Percentiles rank a stretch among this genome's conserved stretches.
Evolutionary conservation across 192 early-diverging fungal genomes (phyloP).

Genomic region (Podila epigama): DNA sequence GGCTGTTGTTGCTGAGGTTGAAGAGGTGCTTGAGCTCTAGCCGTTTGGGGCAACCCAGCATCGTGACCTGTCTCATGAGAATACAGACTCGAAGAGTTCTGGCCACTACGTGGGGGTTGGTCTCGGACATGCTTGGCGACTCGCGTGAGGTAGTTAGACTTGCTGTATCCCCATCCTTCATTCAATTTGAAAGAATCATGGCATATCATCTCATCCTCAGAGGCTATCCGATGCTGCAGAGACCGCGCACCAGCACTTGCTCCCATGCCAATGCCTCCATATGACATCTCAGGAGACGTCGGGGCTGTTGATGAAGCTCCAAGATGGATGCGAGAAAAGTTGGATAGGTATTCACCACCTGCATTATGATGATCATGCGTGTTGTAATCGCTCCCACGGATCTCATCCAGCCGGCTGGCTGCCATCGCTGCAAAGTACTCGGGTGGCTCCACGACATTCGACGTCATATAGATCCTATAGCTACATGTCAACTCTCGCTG

Average conservation of each 20-base stretch:
- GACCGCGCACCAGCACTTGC: background rate
- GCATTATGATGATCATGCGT: background rate
- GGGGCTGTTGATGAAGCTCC: background rate
- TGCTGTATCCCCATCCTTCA: conserved; percentile 39
- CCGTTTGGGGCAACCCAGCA: no score
- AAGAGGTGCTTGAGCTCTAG: background rate
- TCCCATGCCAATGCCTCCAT: background rate
- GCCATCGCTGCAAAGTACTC: conserved; percentile 37
- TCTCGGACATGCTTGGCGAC: conserved; percentile 29
- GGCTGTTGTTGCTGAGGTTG: background rate
- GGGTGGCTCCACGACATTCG: conserved; percentile 32
- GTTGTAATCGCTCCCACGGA: conserved; percentile 24
- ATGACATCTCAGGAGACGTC: conserved; percentile 21
- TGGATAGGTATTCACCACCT: conserved; percentile 3
- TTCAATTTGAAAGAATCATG: conserved; percentile 24
- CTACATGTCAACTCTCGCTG: conserved; percentile 19
- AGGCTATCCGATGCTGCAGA: conserved; percentile 16
- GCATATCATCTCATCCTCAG: conserved; percentile 41
- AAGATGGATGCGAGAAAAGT: background rate
- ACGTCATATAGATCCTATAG: conserved; percentile 45
- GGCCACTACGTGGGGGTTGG: conserved; percentile 6
- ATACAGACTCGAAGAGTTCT: background rate
- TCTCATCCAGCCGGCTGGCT: conserved; percentile 24
- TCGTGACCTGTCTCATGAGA: background rate
- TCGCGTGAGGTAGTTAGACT: conserved; percentile 23